Percentiles rank a stretch among this genome's conserved stretches.
Evolutionary conservation across 1,284 basidiomycete genomes (phyloP).

Genomic region (Melampsora larici-populina): DNA sequence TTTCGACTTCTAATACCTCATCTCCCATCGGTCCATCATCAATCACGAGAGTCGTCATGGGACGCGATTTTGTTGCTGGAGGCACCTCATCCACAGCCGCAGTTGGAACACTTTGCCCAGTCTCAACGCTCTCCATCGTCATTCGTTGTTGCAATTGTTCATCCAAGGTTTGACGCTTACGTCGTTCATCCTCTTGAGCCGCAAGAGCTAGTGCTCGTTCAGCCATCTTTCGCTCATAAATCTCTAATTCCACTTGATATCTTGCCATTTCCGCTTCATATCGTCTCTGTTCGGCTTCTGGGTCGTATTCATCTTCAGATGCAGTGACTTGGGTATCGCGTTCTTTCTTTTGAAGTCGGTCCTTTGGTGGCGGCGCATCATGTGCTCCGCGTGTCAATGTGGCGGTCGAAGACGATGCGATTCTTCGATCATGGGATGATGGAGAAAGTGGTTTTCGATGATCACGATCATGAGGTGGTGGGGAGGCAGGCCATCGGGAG

Average conservation of each 20-base stretch:
- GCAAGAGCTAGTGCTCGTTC: background rate
- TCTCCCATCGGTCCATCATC: background rate
- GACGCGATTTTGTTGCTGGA: background rate
- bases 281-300: constrained; percentile 9
- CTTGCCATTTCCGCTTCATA: constrained; percentile 23
- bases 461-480: constrained; percentile 1
- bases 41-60: background rate
- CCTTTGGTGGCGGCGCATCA: no score
- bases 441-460: background rate
- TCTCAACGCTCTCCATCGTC: background rate
- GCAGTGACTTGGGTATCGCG: no score
- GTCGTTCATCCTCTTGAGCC: background rate
- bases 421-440: no score
- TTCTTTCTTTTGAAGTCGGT: no score
- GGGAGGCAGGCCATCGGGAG: background rate
- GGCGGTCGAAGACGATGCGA: no score
- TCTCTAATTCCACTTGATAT: constrained; percentile 21
- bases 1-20: background rate
- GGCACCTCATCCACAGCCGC: background rate
- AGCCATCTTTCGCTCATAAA: constrained; percentile 14
- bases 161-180: background rate
- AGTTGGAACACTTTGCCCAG: background rate
- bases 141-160: background rate
- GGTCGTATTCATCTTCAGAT: background rate
- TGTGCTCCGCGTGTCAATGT: no score